Conservation (phyloP, 805 yeast species). For the Candida germanica region DNA sequence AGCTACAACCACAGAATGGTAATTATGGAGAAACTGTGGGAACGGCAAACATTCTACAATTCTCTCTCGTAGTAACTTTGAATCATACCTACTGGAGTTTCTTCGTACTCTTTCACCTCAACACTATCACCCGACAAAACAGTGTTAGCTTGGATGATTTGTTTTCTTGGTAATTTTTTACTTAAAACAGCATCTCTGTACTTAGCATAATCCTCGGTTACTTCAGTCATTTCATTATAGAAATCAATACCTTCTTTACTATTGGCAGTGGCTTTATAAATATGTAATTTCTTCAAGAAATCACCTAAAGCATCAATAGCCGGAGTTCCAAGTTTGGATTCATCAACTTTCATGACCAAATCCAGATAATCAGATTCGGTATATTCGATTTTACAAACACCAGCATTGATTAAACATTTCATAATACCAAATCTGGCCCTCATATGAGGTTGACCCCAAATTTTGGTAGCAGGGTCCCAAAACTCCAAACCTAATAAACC, state of each 20-base stretch:
- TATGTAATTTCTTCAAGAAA: conserved; percentile 68
- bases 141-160: conserved; percentile 81
- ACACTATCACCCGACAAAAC: conserved; percentile 42
- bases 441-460: conserved; percentile 96
- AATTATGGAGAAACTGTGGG: no score
- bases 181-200: conserved; percentile 66
- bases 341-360: conserved; percentile 57
- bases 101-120: conserved; percentile 68
- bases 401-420: conserved; percentile 68
- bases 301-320: conserved; percentile 76
- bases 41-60: no score
- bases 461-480: conserved; percentile 77
- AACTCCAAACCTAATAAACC: conserved; percentile 79
- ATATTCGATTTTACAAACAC: conserved; percentile 56
- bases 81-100: conserved; percentile 72
- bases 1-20: no score
- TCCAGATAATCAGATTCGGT: conserved; percentile 52
- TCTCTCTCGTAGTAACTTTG: conserved; percentile 62
- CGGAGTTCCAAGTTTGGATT: conserved; percentile 57
- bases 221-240: conserved; percentile 67
- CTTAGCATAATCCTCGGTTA: conserved; percentile 57
- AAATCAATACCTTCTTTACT: conserved; percentile 59
- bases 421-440: conserved; percentile 87
- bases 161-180: conserved; percentile 80
- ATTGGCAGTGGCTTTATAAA: conserved; percentile 77